Conservation (phyloP, 768 basidiomycete genomes). For the Mycena chlorophos region DNA sequence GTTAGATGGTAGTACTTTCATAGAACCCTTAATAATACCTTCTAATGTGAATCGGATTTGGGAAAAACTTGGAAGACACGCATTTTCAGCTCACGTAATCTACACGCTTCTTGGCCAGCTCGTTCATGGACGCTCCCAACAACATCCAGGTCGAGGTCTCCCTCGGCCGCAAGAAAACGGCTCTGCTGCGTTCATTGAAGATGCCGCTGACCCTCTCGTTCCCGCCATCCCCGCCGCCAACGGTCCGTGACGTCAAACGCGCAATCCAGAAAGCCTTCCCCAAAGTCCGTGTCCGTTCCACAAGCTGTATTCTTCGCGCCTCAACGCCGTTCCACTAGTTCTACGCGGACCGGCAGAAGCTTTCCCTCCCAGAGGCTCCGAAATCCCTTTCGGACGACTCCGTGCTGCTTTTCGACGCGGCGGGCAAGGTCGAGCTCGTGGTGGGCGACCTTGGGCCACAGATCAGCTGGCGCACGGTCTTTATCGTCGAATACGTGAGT, state of each 20-base stretch:
- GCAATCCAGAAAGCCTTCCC: slow-evolving; percentile 19
- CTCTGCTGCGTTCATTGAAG: slow-evolving; percentile 14
- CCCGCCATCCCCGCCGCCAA: slow-evolving; percentile 19
- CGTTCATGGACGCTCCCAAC: slow-evolving; percentile 6
- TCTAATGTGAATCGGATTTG: no score
- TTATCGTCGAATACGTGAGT: slow-evolving; percentile 92
- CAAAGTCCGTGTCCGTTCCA: slow-evolving; percentile 10
- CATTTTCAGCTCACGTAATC: no score
- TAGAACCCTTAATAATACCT: no score
- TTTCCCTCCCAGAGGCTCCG: slow-evolving; percentile 62
- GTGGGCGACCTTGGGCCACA: slow-evolving; percentile 93
- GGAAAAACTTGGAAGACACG: no score
- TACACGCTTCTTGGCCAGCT: background rate
- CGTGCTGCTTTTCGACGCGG: slow-evolving; percentile 49
- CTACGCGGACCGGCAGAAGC: slow-evolving; percentile 67
- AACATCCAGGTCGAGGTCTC: slow-evolving; percentile 14
- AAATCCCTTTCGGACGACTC: slow-evolving; percentile 68
- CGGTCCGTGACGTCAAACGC: slow-evolving; percentile 19
- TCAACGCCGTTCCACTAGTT: slow-evolving; percentile 48
- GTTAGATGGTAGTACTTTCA: no score
- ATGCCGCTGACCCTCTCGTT: slow-evolving; percentile 19
- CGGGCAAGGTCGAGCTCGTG: slow-evolving; percentile 61
- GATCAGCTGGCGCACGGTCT: slow-evolving; percentile 85
- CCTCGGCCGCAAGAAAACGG: slow-evolving; percentile 15
- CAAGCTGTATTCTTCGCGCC: background rate